Base-by-base conservation (phyloP, 192 early-diverging fungal species). In the Backusella macrospora region DNA sequence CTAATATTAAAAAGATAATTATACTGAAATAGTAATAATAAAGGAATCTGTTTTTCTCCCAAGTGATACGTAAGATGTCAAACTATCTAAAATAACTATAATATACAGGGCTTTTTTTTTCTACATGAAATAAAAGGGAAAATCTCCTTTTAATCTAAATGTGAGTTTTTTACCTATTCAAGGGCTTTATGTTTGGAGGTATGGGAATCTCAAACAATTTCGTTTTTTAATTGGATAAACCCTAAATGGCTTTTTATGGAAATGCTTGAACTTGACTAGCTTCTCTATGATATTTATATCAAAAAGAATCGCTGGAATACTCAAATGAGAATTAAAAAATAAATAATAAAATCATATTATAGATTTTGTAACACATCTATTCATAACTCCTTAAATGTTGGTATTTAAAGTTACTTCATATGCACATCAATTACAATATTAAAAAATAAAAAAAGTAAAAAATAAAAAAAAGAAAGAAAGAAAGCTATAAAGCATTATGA, bases 71-170 rank as follows among this genome's bases (percentile, higher is more conserved):
- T 21, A 10, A 59, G 29, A 23, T 59, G 52, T 59, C 52, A 59
- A 26, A 59, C 12, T 59, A 10, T 59, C 26, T 59, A 59, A 59
- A 55, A 59, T 59, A 6, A 26, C 21, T 23, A 18, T 26, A 23
- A 59, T 12, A 26, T 59, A 59, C 52, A 59, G n/a, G 49, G 49
- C 6, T 10, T 26, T 59, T 59, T 49, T 49, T 59, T 59, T 59
- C 52, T 26, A 59, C 26, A 23, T 13, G 52, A 59, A 59, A 59
- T 59, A 59, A 59, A 59, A 59, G 52, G 52, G 52, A 59, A 59
- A 59, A 59, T 59, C 52, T 12, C 52, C 52, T 59, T 59, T 59
- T 18, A 59, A 26, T 23, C 52, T 23, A 59, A 59, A 59, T 26
- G 10, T 14, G 14, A 14, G 10, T 18, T 23, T 59, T 59, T 59